Evolutionary conservation across 1,284 basidiomycete species (phyloP), one percentile per base, ranked within the genome.

Genomic region (Malassezia caprae): DNA sequence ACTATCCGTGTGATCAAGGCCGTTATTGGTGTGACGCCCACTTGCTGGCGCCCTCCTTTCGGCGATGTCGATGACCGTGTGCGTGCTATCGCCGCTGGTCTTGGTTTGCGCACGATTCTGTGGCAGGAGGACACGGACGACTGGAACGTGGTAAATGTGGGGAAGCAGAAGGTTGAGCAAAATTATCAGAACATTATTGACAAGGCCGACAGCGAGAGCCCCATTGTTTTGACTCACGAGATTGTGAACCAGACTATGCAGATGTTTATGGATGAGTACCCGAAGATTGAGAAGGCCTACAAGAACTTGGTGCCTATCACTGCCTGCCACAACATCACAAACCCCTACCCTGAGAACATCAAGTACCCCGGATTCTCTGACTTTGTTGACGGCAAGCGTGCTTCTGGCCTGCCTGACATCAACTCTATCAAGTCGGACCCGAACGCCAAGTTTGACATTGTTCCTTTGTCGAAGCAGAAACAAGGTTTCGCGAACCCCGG

Each of bases 21-120:
- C 27, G 63, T 80, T 53, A 57, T 76, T 12, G 78, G 78, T 43
- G 71, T 79, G 12, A 79, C 78, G 10, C 76, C 77, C 8, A 64
- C 63, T 40, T 77, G 74, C 67, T 78, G 76, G 75, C 60, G 55
- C 32, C 53, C 54, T 41, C 59, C 79, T 8, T 79, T 71, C 65
- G 78, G 78, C 73, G 77, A 77, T 54, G 73, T 79, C 37, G 79
- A 80, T 64, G 78, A 80, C 68, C 76, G 79, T 40, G 74, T 61
- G 15, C 75, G 79, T 28, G 62, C 73, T 44, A 79, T 80, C 56
- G 79, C 79, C 23, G 50, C 65, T 2, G 66, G 60, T 7, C 72
- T 80, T 37, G 78, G 77, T 58, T 59, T 80, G 60, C 75, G 69
- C 21, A 77, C 76, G 34, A 71, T 78, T 58, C 62, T 79, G 42